Base-by-base conservation (phyloP, 768 basidiomycete species). In the Hirschioporus abietinus region DNA sequence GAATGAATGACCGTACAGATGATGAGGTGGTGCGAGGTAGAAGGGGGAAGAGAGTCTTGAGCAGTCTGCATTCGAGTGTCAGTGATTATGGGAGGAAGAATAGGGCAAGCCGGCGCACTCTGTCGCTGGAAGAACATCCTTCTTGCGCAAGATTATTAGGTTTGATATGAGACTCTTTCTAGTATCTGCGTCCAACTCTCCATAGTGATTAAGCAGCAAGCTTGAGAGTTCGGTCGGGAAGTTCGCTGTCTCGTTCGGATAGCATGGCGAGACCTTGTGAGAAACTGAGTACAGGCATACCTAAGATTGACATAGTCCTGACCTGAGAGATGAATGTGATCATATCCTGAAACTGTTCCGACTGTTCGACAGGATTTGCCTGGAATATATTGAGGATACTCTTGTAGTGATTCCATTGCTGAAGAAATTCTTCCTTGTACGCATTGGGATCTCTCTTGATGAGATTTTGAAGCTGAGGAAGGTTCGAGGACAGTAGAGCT, bases 381-480 rank as follows among this genome's bases (percentile, higher is more conserved):
- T 84, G 83, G 72, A 95, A 95, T 69, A 99, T 91, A 72, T 93
- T 86, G 35, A 92, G 86, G 65, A 91, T 88, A 70, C 88, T 91
- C 71, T 91, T 86, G 78, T 96, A 99, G 76, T 96, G 93, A 68
- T 92, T 93, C 90, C 95, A 97, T 82, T 99, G 96, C 70, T 94
- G 94, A 18, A 95, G 74, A 71, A 99, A 99, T 72, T 99, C 97
- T 68, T 99, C 96, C 74, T 87, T 91, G 81, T 99, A 99, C 0
- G 86, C 89, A 9, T 80, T 77, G 2, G 96, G 92, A 75, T 97
- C 94, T 59, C 97, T 86, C 75, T 99, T 99, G 76, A 99, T 95
- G 64, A 99, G 83, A 75, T 98, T 98, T 76, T 99, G 96, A 8
- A 99, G 84, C 74, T 97, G 94, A 0, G 97, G 96, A 9, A 98